Conservation (phyloP, 2,329 filamentous ascomycete genomes). For the Chrysosporium queenslandicum region DNA sequence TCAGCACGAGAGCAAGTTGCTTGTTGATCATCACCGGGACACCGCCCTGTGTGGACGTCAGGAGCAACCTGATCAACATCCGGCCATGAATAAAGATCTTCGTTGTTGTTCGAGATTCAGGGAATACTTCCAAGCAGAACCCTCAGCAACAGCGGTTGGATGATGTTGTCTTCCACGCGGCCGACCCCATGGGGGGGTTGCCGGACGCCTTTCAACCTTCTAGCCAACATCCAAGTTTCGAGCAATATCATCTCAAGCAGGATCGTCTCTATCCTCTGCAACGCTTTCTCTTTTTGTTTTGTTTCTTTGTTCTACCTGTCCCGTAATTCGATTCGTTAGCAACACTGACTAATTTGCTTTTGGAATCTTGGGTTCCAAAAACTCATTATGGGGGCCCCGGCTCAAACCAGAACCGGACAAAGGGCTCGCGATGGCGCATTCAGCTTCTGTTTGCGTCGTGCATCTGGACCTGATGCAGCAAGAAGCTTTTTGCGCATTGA, state of each 20-base stretch:
- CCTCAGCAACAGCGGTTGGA: no score
- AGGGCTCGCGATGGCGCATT: background rate
- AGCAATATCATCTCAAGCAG: background rate
- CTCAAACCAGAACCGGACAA: background rate
- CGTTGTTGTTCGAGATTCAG: background rate
- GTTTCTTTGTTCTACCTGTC: background rate
- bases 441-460: slow-evolving; percentile 2
- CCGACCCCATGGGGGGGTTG: background rate
- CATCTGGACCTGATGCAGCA: background rate
- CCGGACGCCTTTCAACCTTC: background rate
- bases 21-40: background rate
- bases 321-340: no score
- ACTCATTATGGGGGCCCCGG: background rate
- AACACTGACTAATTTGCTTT: no score
- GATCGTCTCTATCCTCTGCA: background rate
- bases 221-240: background rate
- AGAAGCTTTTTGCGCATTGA: slow-evolving; percentile 5
- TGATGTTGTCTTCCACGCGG: no score
- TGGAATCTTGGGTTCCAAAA: background rate
- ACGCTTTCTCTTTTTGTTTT: background rate
- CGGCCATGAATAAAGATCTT: background rate
- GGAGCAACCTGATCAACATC: background rate
- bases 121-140: background rate
- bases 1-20: background rate
- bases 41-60: background rate